A percentile compares a stretch with the other conserved stretches of the same genome.
Conservation (phyloP, 1,284 basidiomycete genomes). For the Cutaneotrichosporon sp. region DNA sequence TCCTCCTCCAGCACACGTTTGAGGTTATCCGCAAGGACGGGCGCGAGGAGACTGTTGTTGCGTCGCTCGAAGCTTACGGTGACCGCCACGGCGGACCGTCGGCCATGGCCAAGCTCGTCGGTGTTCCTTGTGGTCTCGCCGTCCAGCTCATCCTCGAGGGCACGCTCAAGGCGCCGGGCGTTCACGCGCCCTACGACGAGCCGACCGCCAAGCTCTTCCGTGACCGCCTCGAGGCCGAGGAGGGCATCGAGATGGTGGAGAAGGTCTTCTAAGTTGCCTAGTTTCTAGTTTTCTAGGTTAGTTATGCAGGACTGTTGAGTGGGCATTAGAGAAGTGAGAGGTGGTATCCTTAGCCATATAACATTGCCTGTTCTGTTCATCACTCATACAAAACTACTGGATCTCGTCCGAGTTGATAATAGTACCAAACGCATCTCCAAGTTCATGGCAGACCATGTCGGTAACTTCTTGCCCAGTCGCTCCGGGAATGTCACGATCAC, state of each 20-base stretch:
- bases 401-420: constrained; percentile 23
- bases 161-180: constrained; percentile 71
- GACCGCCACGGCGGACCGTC: constrained; percentile 72
- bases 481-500: constrained; percentile 36
- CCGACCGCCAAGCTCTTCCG: constrained; percentile 77
- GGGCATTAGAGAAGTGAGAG: too few species aligned
- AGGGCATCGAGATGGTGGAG: constrained; percentile 80
- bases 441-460: constrained; percentile 21
- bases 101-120: constrained; percentile 92
- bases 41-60: constrained; percentile 79
- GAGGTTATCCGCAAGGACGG: constrained; percentile 83
- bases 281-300: not conserved
- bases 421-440: constrained; percentile 25
- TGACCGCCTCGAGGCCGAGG: constrained; percentile 67
- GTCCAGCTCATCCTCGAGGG: constrained; percentile 72
- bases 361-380: too few species aligned
- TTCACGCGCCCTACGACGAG: constrained; percentile 85
- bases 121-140: constrained; percentile 91
- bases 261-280: constrained; percentile 51
- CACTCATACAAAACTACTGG: constrained; percentile 5
- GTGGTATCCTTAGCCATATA: not conserved
- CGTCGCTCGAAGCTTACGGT: constrained; percentile 90
- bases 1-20: constrained; percentile 98
- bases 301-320: not conserved
- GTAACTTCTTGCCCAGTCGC: constrained; percentile 23